A percentile compares a stretch with the other conserved stretches of the same genome.
Evolutionary conservation across 139 green algal species (phyloP).

Genomic region (Deuterostichococcus epilithicus): DNA sequence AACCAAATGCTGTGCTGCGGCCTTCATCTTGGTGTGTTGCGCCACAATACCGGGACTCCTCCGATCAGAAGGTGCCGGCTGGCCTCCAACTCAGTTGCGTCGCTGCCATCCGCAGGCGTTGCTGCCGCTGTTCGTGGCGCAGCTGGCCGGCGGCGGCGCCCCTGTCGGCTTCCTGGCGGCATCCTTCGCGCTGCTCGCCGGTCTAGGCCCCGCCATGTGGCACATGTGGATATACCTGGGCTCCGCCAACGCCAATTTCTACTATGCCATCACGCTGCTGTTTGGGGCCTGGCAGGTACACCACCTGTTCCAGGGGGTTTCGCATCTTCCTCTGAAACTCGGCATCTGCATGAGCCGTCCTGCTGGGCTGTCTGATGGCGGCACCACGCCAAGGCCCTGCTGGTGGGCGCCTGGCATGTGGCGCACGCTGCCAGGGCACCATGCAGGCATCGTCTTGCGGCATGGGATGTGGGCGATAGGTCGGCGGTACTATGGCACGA

Average conservation of each 20-base stretch:
- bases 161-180: conserved; percentile 39
- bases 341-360: neutral
- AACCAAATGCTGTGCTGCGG: no score
- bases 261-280: conserved; percentile 73
- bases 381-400: no score
- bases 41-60: no score
- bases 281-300: conserved; percentile 56
- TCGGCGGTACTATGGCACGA: no score
- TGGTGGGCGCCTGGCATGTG: no score
- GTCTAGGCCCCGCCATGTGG: conserved; percentile 60
- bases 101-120: conserved; percentile 27
- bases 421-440: no score
- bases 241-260: conserved; percentile 80
- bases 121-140: conserved; percentile 37
- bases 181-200: conserved; percentile 47
- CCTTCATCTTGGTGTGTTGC: no score
- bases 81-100: neutral
- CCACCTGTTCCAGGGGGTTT: no score
- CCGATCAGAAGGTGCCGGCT: neutral
- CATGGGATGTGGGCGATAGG: no score
- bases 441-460: no score
- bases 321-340: neutral
- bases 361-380: neutral
- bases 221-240: conserved; percentile 65
- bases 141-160: conserved; percentile 18